phyloP scores from a whole-genome alignment of 805 yeast species.

The Saccharomycopsis fibuligera region DNA sequence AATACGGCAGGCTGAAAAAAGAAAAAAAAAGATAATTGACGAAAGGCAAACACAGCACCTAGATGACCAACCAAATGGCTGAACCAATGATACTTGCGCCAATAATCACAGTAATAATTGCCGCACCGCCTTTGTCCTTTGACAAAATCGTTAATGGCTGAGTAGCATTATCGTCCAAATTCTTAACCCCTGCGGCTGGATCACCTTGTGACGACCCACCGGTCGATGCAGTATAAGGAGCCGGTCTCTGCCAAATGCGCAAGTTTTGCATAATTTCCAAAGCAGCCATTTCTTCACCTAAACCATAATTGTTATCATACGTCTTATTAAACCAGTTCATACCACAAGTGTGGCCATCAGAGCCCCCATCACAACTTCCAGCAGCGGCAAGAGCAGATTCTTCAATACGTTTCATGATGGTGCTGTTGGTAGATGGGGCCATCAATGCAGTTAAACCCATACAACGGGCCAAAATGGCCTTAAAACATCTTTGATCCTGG shows the following conservation, averaged over 20 bases:
- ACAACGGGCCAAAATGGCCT: conserved; percentile 72
- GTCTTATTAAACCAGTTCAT: conserved; percentile 61
- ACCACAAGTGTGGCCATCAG: conserved; percentile 87
- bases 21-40: background rate
- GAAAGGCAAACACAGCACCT: conserved; percentile 7
- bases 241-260: conserved; percentile 31
- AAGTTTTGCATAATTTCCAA: conserved; percentile 53
- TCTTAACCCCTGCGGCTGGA: conserved; percentile 59
- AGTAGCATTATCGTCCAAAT: conserved; percentile 30
- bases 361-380: conserved; percentile 77
- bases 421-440: conserved; percentile 45
- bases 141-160: conserved; percentile 36
- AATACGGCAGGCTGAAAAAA: background rate
- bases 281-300: conserved; percentile 90
- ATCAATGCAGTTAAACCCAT: conserved; percentile 68
- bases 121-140: conserved; percentile 62
- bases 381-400: conserved; percentile 70
- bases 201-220: conserved; percentile 73
- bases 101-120: conserved; percentile 53
- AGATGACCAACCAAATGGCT: conserved; percentile 39
- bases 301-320: conserved; percentile 72
- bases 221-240: conserved; percentile 53
- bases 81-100: conserved; percentile 40
- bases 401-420: conserved; percentile 31
- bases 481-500: conserved; percentile 88